A percentile compares a stretch with the other conserved stretches of the same genome.
These are phyloP conservation scores for Pseudopyrenochaeta lycopersici DNA, from an alignment of 2,329 filamentous ascomycete species.

Conservation along the genomic window DNA sequence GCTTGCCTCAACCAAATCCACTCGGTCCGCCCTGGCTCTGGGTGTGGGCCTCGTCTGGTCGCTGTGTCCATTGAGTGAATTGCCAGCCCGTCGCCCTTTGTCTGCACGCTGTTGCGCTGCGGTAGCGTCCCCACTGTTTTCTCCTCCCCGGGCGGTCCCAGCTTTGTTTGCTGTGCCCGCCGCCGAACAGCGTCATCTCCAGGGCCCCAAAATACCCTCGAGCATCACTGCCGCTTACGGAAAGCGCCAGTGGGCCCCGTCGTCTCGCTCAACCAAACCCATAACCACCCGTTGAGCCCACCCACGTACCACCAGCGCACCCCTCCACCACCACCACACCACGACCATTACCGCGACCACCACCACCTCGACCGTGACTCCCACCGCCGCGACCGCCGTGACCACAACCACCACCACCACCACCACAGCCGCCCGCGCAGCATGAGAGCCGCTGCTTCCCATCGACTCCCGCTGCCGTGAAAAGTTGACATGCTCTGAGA, in stretches of 20 bases:
- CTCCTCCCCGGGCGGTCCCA: conserved; percentile 7
- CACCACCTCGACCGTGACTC: too few relatives aligned
- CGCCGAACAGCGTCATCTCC: conserved; percentile 23
- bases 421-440: conserved; percentile 22
- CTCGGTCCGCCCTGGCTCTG: conserved; percentile 2
- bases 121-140: conserved; percentile 15
- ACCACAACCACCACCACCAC: conserved; percentile 1
- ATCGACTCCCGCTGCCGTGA: conserved; percentile 17
- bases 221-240: conserved; percentile 20
- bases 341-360: background rate
- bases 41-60: background rate
- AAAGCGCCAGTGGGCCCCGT: conserved; percentile 21
- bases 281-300: conserved; percentile 23
- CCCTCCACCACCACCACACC: background rate
- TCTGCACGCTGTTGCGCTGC: background rate
- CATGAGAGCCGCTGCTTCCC: conserved; percentile 39
- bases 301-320: background rate
- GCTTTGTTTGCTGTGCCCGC: conserved; percentile 20
- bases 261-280: conserved; percentile 26
- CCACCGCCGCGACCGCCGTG: conserved; percentile 5
- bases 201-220: conserved; percentile 21
- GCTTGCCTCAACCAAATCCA: conserved; percentile 13
- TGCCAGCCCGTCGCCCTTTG: background rate
- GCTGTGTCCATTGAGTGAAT: background rate
- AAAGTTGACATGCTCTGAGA: conserved; percentile 43